These are phyloP conservation scores for Blastomyces silverae DNA, from an alignment of 2,329 filamentous ascomycete genomes.

Conservation along the genomic window DNA sequence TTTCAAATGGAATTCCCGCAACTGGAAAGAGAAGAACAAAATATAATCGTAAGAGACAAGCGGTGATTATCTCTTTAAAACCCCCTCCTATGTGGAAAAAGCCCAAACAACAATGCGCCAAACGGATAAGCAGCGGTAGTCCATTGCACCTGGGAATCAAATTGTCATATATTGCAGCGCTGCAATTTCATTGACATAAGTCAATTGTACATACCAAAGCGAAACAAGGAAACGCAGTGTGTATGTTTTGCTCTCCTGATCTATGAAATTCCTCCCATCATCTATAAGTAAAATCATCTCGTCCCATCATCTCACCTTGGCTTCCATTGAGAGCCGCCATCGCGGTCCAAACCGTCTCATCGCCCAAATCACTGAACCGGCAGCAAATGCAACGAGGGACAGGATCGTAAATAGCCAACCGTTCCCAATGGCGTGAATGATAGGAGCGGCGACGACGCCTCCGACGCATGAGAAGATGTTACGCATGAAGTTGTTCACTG, in stretches of 20 bases:
- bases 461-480: conserved; percentile 73
- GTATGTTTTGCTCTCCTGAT: background rate
- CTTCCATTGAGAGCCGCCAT: conserved; percentile 61
- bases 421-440: conserved; percentile 63
- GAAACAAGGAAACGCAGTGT: background rate
- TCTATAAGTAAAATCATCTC: background rate
- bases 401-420: conserved; percentile 68
- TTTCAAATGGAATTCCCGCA: background rate
- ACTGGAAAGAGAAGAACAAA: background rate
- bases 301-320: conserved; percentile 13
- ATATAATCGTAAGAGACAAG: background rate
- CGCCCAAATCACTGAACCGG: conserved; percentile 54
- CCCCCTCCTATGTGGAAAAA: background rate
- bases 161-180: background rate
- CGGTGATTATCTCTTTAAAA: background rate
- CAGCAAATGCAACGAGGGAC: conserved; percentile 51
- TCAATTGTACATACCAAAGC: background rate
- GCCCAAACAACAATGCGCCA: background rate
- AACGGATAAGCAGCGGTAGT: background rate
- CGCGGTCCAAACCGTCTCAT: conserved; percentile 54
- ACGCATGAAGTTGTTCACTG: conserved; percentile 72
- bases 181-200: background rate
- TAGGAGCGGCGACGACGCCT: conserved; percentile 60
- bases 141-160: background rate
- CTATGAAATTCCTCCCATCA: background rate